Evolutionary conservation across 768 basidiomycete genomes (phyloP).

Genomic region (Tricholomella constricta): DNA sequence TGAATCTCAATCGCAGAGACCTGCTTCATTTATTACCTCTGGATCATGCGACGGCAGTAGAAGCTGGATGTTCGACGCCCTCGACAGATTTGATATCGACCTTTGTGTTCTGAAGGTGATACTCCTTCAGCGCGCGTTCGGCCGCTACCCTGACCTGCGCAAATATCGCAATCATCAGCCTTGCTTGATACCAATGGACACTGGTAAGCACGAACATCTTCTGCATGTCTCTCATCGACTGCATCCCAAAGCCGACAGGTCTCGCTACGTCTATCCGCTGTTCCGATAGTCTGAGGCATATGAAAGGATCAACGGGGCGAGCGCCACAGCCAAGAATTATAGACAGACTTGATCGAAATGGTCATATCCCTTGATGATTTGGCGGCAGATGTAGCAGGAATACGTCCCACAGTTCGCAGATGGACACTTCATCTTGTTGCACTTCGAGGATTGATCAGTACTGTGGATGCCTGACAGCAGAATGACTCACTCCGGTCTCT

Average conservation of each 20-base stretch:
- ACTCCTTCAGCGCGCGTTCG: constrained; percentile 62
- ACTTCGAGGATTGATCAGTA: constrained; percentile 41
- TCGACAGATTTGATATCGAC: constrained; percentile 52
- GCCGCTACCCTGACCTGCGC: constrained; percentile 63
- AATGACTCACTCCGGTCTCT: constrained; percentile 63
- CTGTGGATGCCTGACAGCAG: not conserved
- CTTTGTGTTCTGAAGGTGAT: constrained; percentile 52
- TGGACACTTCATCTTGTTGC: constrained; percentile 90
- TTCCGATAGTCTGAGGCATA: not conserved
- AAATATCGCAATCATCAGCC: not conserved
- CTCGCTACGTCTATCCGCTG: constrained; percentile 13
- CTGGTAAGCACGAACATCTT: constrained; percentile 50
- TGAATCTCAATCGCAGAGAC: too few relatives aligned
- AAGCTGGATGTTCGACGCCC: not conserved
- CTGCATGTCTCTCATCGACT: constrained; percentile 62
- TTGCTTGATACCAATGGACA: not conserved
- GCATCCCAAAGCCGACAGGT: constrained; percentile 69
- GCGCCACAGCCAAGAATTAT: not conserved
- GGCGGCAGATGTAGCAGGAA: constrained; percentile 84
- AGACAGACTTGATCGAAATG: constrained; percentile 64
- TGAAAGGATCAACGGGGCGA: constrained; percentile 14
- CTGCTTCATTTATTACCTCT: too few relatives aligned
- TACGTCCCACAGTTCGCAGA: constrained; percentile 57
- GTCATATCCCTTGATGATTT: constrained; percentile 71
- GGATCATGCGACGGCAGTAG: not conserved